Percentiles rank a stretch among this genome's conserved stretches.
Conservation (phyloP, 495 filamentous ascomycete species). For the Talaromyces liani region DNA sequence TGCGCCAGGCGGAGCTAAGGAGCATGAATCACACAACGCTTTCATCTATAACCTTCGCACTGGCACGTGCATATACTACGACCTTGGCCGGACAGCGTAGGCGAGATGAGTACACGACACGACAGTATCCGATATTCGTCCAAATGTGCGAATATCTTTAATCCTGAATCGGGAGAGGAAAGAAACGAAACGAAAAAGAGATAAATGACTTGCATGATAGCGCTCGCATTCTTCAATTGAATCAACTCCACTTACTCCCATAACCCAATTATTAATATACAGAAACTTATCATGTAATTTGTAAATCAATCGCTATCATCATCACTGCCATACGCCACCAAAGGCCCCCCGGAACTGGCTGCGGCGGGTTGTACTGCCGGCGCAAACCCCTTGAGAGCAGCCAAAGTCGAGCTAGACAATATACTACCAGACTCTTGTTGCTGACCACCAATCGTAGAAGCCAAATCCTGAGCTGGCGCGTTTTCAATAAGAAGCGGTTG, state of each 20-base stretch:
- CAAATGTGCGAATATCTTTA: background rate
- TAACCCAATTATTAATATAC: background rate
- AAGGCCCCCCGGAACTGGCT: conserved; percentile 46
- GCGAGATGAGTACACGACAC: background rate
- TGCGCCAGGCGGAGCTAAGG: conserved; percentile 28
- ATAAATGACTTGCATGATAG: background rate
- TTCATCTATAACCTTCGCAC: conserved; percentile 81
- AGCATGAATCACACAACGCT: conserved; percentile 47
- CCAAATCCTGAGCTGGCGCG: conserved; percentile 5
- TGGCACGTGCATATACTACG: conserved; percentile 67
- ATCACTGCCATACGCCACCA: conserved; percentile 90
- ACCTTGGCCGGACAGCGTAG: conserved; percentile 38
- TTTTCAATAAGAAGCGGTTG: conserved; percentile 38
- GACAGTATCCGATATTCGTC: background rate
- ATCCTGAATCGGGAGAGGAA: background rate
- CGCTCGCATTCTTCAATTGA: background rate
- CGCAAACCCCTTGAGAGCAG: conserved; percentile 52
- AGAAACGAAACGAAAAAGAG: background rate
- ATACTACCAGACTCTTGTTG: conserved; percentile 49
- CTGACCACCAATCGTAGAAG: background rate
- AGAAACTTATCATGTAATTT: conserved; percentile 3
- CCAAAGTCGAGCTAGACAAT: conserved; percentile 71
- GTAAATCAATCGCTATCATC: conserved; percentile 56
- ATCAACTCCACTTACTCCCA: background rate
- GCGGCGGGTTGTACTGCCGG: conserved; percentile 38